Evolutionary conservation across 2,329 filamentous ascomycete species (phyloP), one percentile per base, ranked within the genome.

Genomic region (Fonsecaea nubica): DNA sequence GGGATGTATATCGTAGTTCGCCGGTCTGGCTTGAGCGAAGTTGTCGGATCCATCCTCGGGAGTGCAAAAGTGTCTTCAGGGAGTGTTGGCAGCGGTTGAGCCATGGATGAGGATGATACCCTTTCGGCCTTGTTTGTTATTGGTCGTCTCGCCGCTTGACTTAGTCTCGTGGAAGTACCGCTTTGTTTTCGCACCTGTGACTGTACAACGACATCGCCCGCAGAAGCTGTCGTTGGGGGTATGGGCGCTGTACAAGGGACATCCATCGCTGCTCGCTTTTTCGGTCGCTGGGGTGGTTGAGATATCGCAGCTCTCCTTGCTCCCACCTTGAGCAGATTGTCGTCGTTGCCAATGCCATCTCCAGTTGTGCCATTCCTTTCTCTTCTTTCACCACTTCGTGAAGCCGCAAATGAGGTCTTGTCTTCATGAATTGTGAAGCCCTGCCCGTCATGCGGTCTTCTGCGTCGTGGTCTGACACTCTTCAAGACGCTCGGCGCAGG

Each of bases 1-100:
- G 80, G 78, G 33, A 82, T 79, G 66, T 80, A 81, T 15, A 81
- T 74, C 2, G 78, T 80, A 35, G 76, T 74, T 30, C 77, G 76
- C 45, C 77, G 76, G 25, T 77, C 72, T 35, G 75, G 71, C 48
- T 65, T 71, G 15, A 64, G 56, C 2, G 63, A 60, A 5, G 48
- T 68, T 30, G 60, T 57, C 3, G 65, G 60, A 48, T 56, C 21
- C 2, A 52, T 32, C 13, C n/a, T 36, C 33, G 25, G 48, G n/a
- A 53, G 7, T 8, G 58, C 45, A 30, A 61, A 8, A 5, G 50
- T 38, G 9, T 69, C 50, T 52, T 67, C 68, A 4, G 65, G 65
- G 4, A 66, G 48, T 42, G 52, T 18, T 3, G 35, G 13, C 8
- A 62, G 45, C 21, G 45, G 35, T 50, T 18, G 42, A 0, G 25